Conservation (phyloP, 441 rosid species). For the Arabidopsis hybrid region DNA sequence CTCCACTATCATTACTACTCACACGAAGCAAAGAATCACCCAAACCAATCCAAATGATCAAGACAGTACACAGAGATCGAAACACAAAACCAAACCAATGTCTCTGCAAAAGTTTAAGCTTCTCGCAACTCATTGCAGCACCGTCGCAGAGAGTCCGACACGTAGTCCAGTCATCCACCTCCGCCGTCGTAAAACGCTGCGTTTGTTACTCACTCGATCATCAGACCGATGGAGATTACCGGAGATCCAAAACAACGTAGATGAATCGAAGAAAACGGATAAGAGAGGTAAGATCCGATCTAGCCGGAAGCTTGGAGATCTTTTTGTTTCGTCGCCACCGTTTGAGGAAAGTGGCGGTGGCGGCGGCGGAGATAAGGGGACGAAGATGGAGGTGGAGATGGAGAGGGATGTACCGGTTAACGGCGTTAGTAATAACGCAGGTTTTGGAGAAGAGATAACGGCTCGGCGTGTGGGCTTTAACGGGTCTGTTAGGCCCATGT, state of each 20-base stretch:
- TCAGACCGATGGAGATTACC: conserved; percentile 56
- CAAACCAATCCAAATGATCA: background rate
- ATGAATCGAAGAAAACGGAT: conserved; percentile 43
- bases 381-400: conserved; percentile 9
- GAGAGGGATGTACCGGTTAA: conserved; percentile 18
- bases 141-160: conserved; percentile 73
- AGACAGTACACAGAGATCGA: too few relatives aligned
- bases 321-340: conserved; percentile 84
- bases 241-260: conserved; percentile 32
- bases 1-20: conserved; percentile 27
- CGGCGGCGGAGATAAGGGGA: conserved; percentile 27
- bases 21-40: conserved; percentile 35
- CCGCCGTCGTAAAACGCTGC: conserved; percentile 88
- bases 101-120: conserved; percentile 79
- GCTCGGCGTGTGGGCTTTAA: conserved; percentile 42
- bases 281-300: conserved; percentile 50
- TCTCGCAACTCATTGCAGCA: conserved; percentile 73
- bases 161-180: conserved; percentile 75
- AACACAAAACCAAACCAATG: conserved; percentile 31
- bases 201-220: conserved; percentile 69
- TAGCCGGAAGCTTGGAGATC: conserved; percentile 70
- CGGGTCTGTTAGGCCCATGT: conserved; percentile 46
- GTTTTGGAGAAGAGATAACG: conserved; percentile 27
- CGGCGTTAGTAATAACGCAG: conserved; percentile 40
- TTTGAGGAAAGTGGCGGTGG: conserved; percentile 49